Evolutionary conservation across 2,329 filamentous ascomycete genomes (phyloP), one percentile per base, ranked within the genome.

Genomic region (Fusarium fracticaudum): DNA sequence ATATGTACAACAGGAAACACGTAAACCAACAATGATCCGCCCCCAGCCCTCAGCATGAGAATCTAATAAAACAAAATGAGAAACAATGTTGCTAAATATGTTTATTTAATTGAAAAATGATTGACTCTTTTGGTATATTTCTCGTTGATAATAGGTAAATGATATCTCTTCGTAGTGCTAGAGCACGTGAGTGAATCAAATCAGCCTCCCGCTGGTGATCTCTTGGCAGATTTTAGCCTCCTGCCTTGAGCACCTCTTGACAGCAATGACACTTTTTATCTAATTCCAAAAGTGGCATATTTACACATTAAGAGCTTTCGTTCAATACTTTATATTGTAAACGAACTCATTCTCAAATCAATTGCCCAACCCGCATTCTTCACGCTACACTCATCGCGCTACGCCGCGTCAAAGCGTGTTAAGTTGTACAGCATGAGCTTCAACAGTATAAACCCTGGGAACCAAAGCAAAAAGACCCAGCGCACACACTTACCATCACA

Each of bases 181-280:
- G 43, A 24, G 60, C 70, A 73, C 71, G 71, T 73, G 71, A 73
- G 66, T 53, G 41, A 37, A 26, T 29, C 11, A 29, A 41, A 18
- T 24, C 22, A 9, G 33, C 31, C 24, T 60, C 35, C 22, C 18
- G 26, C 57, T 55, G 60, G 20, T 18, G n/a, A 60, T 38, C 31
- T 55, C 33, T 35, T 7, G 45, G 15, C 31, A 8, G 6, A 37
- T 35, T 37, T 26, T 18, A 40, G n/a, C 14, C 44, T 51, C 11
- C 26, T 68, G 29, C 33, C 35, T 40, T 44, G 8, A 29, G n/a
- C 53, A 40, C 29, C 37, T 40, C 35, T 45, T 8, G 9, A 38
- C 15, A 13, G 12, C n/a, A 50, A 43, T 38, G 24, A 26, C 15
- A 35, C 15, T 54, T 17, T n/a, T 20, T 8, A 38, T 59, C 13